These are phyloP conservation scores for Colletotrichum melonis DNA, from an alignment of 2,329 filamentous ascomycete species.

Conservation along the genomic window DNA sequence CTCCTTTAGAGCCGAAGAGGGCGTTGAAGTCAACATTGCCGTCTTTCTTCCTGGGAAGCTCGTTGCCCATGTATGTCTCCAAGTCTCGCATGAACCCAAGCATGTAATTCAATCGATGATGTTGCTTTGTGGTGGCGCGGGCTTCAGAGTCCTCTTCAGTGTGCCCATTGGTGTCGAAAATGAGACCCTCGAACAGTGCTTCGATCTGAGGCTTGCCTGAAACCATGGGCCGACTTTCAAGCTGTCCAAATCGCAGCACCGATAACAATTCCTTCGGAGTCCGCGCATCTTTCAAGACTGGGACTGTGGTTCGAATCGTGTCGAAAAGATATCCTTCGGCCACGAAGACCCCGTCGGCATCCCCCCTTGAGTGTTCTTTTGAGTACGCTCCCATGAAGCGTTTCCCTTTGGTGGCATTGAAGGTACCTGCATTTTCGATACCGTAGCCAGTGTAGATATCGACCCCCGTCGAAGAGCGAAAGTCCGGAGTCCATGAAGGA, in stretches of 20 bases:
- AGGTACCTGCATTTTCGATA: neutral
- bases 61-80: neutral
- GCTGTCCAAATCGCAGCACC: neutral
- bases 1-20: neutral
- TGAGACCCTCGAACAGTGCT: neutral
- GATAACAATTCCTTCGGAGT: neutral
- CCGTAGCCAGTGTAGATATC: neutral
- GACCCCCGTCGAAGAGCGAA: neutral
- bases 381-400: neutral
- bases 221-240: neutral
- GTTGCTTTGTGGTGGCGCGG: neutral
- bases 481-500: neutral
- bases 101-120: neutral
- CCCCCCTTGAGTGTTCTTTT: neutral
- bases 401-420: neutral
- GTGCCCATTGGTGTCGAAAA: neutral
- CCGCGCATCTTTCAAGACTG: neutral
- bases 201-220: neutral
- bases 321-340: neutral
- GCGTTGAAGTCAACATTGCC: neutral
- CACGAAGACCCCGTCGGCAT: neutral
- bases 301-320: neutral
- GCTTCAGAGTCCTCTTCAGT: neutral
- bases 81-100: neutral
- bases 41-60: neutral